Evolutionary conservation across 257 asterid species (phyloP), one percentile per base, ranked within the genome.

Genomic region (Oldenlandia corymbosa): DNA sequence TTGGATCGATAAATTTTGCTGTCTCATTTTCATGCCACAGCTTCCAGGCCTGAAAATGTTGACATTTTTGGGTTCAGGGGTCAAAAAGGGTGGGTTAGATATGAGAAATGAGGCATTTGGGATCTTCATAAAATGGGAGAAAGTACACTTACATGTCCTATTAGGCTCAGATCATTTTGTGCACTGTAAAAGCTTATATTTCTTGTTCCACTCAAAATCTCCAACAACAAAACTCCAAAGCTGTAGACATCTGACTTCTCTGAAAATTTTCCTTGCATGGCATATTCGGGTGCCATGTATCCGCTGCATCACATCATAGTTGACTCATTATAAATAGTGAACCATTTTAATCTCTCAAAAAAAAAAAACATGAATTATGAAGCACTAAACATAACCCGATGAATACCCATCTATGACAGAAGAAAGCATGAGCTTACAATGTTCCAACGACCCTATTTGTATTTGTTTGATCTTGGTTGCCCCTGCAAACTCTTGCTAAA

Each of bases 231-330:
- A 32, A 88, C 83, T 50, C 94, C 96, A 2, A 81, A 82, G 77
- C 90, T 80, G 71, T 75, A 88, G 24, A 84, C 75, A 59, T 88
- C 95, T 24, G 95, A 85, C 58, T 76, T 88, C 60, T 85, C 92
- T 3, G 96, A 84, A 75, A 82, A 84, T 66, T 79, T 82, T 52
- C 96, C 95, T 30, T 68, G 66, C 78, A 85, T 43, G 31, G 92
- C 92, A 54, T 85, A 86, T 69, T 84, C 96, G 2, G 95, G 96
- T 42, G 95, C 88, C 90, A 85, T 83, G 41, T 85, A 88, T 30
- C 95, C 95, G 60, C 95, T 81, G 76, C 76, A 74, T 59, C 34
- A 72, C n/a, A n/a, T n/a, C n/a, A n/a, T n/a, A n/a, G n/a, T n/a
- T n/a, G n/a, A n/a, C n/a, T n/a, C n/a, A n/a, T n/a, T n/a, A n/a